Base-by-base conservation (phyloP, 495 filamentous ascomycete species). In the Aspergillus affinis region DNA sequence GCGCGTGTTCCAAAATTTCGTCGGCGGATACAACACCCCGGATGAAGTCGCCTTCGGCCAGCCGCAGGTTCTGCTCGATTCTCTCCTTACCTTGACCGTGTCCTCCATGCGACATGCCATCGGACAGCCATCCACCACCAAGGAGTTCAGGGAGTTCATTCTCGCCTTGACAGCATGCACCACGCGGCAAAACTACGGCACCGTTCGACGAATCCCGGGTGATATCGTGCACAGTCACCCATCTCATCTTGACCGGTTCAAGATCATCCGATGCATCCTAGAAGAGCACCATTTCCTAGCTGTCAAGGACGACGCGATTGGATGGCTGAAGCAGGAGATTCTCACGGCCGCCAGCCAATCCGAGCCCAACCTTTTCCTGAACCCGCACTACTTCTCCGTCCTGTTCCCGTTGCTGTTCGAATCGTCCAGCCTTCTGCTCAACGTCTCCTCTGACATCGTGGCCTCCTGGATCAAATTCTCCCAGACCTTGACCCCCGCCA, bases 241-340 rank as follows among this genome's bases (percentile, higher is more conserved):
- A 1, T 84, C 86, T 2, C 82, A 88, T 48, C 71, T 83, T 0
- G 81, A 84, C 29, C 83, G 92, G 2, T 82, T 95, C 46, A 83
- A 86, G 5, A 89, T 96, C 58, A 88, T 98, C 12, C 82, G 85
- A 48, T 87, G 90, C 50, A 87, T 93, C 4, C 78, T 98, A 27
- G 88, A 94, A 71, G 84, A 96, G 61, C 90, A 88, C 63, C 59
- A 62, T 9, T 86, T 88, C 6, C 90, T 86, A 23, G 82, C 88
- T 3, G 81, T 94, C 48, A 92, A 91, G 63, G 92, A 88, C 15
- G 87, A 85, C 55, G 92, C 93, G 0, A 83, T 98, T 12, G 82
- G 84, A 23, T 97, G 95, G 90, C 75, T 97, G 4, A 93, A 92
- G 68, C 86, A 92, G 53, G 93, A 97, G 69, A 82, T 93, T 3